Conservation (phyloP, 306 rosid genomes). For the Lathyrus aphaca region DNA sequence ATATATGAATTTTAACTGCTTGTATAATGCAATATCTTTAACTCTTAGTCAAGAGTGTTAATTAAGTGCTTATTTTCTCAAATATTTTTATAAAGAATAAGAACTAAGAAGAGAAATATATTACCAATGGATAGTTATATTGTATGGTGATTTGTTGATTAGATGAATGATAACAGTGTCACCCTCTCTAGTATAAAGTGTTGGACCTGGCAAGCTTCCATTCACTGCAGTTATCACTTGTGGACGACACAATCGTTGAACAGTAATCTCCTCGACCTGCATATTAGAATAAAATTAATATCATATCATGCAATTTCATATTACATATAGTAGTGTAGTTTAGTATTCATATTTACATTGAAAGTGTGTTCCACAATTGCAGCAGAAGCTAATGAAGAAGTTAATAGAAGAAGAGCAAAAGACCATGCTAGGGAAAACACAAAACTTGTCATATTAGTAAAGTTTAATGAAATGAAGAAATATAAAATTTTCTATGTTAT, state of each 20-base stretch:
- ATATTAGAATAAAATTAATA: too few relatives aligned
- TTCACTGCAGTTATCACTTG: slow-evolving; percentile 45
- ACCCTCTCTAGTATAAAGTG: slow-evolving; percentile 43
- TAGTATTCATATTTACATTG: slow-evolving; percentile 54
- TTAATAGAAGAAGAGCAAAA: slow-evolving; percentile 39
- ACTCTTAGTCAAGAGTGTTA: too few relatives aligned
- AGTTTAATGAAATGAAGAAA: slow-evolving; percentile 7
- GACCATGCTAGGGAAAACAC: slow-evolving; percentile 36
- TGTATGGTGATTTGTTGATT: slow-evolving; percentile 42
- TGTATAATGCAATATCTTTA: too few relatives aligned
- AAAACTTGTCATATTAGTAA: slow-evolving; percentile 35
- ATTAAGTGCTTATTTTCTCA: too few relatives aligned
- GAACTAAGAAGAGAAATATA: neutral
- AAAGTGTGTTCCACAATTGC: slow-evolving; percentile 41
- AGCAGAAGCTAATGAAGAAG: slow-evolving; percentile 36
- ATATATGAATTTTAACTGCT: too few relatives aligned
- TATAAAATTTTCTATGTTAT: neutral
- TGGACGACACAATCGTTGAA: slow-evolving; percentile 31
- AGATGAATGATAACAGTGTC: slow-evolving; percentile 43
- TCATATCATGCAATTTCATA: too few relatives aligned
- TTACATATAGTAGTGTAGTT: too few relatives aligned
- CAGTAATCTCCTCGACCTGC: slow-evolving; percentile 40
- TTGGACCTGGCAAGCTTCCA: slow-evolving; percentile 47
- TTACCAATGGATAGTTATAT: slow-evolving; percentile 48
- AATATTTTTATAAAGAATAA: too few relatives aligned